phyloP scores from a whole-genome alignment of 2,329 filamentous ascomycete genomes.

The Colletotrichum tabaci region DNA sequence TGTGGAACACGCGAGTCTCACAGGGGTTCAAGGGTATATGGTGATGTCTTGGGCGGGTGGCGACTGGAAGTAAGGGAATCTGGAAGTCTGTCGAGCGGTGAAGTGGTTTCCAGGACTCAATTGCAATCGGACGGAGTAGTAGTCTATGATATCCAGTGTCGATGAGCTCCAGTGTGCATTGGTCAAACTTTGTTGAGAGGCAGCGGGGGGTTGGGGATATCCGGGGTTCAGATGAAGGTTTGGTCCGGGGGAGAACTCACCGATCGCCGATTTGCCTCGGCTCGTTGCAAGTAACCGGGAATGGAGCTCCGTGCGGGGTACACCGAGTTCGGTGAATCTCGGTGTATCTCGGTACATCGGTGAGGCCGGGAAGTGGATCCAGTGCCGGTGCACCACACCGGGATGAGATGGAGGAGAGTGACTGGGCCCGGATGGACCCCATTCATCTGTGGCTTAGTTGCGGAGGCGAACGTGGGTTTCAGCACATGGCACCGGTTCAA shows the following conservation, averaged over 20 bases:
- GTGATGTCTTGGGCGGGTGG: neutral
- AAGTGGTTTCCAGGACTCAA: too few relatives aligned
- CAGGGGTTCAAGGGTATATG: conserved; percentile 6
- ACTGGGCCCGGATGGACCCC: too few relatives aligned
- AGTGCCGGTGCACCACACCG: too few relatives aligned
- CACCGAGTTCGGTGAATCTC: conserved; percentile 16
- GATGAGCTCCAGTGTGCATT: neutral
- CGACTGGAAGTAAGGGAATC: neutral
- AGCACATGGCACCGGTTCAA: too few relatives aligned
- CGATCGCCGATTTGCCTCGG: conserved; percentile 21
- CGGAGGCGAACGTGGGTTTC: too few relatives aligned
- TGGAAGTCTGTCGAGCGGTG: too few relatives aligned
- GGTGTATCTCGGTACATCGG: neutral
- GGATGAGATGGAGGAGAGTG: too few relatives aligned
- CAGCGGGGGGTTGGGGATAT: conserved; percentile 8
- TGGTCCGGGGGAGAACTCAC: neutral
- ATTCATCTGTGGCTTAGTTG: too few relatives aligned
- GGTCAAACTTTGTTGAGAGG: neutral
- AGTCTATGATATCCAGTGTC: too few relatives aligned
- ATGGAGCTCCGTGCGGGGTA: conserved; percentile 21
- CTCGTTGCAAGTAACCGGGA: neutral
- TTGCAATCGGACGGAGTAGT: too few relatives aligned
- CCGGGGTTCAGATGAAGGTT: conserved; percentile 5
- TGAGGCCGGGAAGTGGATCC: neutral
- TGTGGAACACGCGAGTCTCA: neutral